Percentiles rank a stretch among this genome's conserved stretches.
These are phyloP conservation scores for Amaranthus hypochondriacus DNA, from an alignment of 148 eudicot genomes.

Conservation along the genomic window DNA sequence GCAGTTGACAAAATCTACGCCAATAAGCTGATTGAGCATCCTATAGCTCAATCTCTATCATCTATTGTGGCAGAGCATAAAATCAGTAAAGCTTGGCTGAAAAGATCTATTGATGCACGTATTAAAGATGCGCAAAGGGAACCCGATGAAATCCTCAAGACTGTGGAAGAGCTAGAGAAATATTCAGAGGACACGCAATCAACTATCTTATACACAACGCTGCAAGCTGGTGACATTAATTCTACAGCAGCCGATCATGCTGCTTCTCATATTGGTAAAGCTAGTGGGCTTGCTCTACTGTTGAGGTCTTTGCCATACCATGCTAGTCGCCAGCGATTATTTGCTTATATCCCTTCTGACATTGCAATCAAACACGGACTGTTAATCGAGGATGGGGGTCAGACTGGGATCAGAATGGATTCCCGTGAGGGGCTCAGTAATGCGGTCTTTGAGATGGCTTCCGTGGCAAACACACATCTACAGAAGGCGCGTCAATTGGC, in stretches of 20 bases:
- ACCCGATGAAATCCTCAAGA: slow-evolving; percentile 45
- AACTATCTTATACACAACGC: slow-evolving; percentile 67
- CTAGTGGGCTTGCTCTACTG: slow-evolving; percentile 75
- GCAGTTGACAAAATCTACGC: slow-evolving; percentile 70
- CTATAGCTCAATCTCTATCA: slow-evolving; percentile 76
- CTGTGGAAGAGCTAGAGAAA: slow-evolving; percentile 57
- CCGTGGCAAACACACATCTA: slow-evolving; percentile 77
- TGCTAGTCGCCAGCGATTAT: slow-evolving; percentile 50
- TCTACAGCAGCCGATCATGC: slow-evolving; percentile 95
- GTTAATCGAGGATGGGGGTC: slow-evolving; percentile 40
- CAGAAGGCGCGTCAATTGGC: slow-evolving; percentile 76
- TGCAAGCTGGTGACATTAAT: slow-evolving; percentile 75
- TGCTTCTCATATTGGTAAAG: slow-evolving; percentile 96
- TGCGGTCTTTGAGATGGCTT: slow-evolving; percentile 85
- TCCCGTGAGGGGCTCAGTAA: slow-evolving; percentile 58
- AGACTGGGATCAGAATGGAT: slow-evolving; percentile 43
- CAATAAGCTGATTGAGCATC: slow-evolving; percentile 74
- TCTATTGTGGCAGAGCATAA: slow-evolving; percentile 57
- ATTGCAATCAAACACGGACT: slow-evolving; percentile 73
- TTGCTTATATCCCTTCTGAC: slow-evolving; percentile 65
- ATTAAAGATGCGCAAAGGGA: slow-evolving; percentile 80
- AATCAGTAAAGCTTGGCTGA: slow-evolving; percentile 75
- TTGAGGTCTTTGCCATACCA: slow-evolving; percentile 84
- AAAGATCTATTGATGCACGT: slow-evolving; percentile 80
- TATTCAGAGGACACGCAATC: slow-evolving; percentile 83